These are phyloP conservation scores for Pisolithus sp. DNA, from an alignment of 768 basidiomycete genomes.

Conservation along the genomic window DNA sequence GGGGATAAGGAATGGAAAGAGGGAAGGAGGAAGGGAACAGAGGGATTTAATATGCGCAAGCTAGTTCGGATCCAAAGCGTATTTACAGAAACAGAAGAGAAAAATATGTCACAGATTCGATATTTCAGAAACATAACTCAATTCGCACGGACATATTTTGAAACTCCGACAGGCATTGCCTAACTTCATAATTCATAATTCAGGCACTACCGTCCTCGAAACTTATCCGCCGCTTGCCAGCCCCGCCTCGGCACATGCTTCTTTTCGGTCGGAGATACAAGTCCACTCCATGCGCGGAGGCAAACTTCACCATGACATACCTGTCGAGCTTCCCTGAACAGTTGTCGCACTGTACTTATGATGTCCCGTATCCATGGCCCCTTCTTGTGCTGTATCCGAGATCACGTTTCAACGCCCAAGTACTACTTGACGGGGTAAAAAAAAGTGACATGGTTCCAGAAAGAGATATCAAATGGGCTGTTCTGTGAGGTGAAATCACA, in stretches of 20 bases:
- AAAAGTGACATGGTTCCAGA: constrained; percentile 19
- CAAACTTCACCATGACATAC: not conserved
- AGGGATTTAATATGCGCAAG: constrained; percentile 30
- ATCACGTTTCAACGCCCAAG: constrained; percentile 16
- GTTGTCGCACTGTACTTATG: not conserved
- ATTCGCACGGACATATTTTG: constrained; percentile 28
- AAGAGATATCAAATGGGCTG: constrained; percentile 26
- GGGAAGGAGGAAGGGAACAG: constrained; percentile 12
- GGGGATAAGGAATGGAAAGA: constrained; percentile 2
- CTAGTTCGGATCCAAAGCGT: constrained; percentile 32
- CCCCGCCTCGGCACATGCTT: constrained; percentile 17
- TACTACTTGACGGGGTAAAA: not conserved
- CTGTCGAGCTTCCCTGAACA: not conserved
- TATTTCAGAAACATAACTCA: constrained; percentile 27
- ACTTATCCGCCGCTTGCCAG: constrained; percentile 8
- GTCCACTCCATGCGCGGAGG: not conserved
- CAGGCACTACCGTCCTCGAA: constrained; percentile 26
- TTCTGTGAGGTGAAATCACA: constrained; percentile 24
- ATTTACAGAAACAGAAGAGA: constrained; percentile 33
- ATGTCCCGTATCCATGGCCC: not conserved
- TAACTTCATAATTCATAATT: constrained; percentile 19
- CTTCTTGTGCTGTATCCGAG: not conserved
- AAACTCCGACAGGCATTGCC: constrained; percentile 26
- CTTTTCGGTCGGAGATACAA: constrained; percentile 2
- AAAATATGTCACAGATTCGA: constrained; percentile 37